These are phyloP conservation scores for Fusarium gaditjirri DNA, from an alignment of 2,329 filamentous ascomycete genomes.

Conservation along the genomic window DNA sequence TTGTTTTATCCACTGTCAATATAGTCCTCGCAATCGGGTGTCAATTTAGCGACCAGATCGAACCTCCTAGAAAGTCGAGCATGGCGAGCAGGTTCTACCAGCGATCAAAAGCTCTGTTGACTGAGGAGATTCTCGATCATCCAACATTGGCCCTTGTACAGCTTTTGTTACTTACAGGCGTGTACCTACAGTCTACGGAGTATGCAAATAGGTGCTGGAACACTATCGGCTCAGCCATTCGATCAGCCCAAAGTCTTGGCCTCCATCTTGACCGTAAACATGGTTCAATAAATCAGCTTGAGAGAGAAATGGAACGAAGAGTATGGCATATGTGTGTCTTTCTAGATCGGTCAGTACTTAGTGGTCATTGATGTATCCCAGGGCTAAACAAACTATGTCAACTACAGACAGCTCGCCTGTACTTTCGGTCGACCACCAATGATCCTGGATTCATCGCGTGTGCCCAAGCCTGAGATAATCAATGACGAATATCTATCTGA, in stretches of 20 bases:
- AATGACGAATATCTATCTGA: neutral
- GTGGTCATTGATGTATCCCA: accelerated
- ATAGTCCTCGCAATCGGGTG: neutral
- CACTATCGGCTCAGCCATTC: neutral
- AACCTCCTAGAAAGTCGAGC: neutral
- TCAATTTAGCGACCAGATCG: neutral
- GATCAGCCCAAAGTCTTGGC: neutral
- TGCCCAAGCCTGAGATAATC: neutral
- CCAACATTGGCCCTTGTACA: neutral
- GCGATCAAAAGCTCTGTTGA: neutral
- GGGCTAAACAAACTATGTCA: neutral
- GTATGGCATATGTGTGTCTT: neutral
- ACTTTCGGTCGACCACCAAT: neutral
- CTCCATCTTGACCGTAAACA: neutral
- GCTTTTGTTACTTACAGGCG: neutral
- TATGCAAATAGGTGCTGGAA: neutral
- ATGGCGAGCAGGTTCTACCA: neutral
- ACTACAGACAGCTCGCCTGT: neutral
- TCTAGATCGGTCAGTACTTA: neutral
- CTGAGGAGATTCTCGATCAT: neutral
- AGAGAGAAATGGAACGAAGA: neutral
- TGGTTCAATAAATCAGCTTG: neutral
- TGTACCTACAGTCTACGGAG: neutral
- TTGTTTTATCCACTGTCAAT: neutral
- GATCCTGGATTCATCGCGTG: neutral